Conservation (phyloP, 345 rosid genomes). For the Salix udensis region DNA sequence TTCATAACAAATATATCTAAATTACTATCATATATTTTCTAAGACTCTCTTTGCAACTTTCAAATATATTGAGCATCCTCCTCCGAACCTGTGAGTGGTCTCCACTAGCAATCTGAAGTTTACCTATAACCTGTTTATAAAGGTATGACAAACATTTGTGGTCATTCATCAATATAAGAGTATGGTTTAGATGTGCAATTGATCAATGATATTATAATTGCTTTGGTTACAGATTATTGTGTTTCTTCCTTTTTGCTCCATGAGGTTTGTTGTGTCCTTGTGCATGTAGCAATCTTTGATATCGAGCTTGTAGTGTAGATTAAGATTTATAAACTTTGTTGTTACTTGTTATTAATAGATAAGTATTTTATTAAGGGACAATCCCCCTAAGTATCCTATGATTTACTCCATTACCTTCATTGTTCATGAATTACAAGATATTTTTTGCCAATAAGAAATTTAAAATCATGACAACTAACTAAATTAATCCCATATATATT, state of each 20-base stretch:
- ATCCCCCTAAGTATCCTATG: too few relatives aligned
- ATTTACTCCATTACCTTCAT: too few relatives aligned
- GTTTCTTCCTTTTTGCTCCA: constrained; percentile 1
- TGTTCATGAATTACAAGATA: too few relatives aligned
- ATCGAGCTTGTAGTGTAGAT: constrained; percentile 22
- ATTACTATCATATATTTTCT: constrained; percentile 60
- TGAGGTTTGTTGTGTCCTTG: constrained; percentile 9
- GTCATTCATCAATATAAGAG: constrained; percentile 73
- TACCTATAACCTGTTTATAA: constrained; percentile 65
- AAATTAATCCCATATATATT: too few relatives aligned
- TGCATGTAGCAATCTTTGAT: constrained; percentile 34
- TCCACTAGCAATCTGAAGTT: constrained; percentile 83
- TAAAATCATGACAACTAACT: too few relatives aligned
- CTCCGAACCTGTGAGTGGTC: constrained; percentile 95
- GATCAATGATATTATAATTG: constrained; percentile 21
- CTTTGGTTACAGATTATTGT: constrained; percentile 10
- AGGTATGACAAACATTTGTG: constrained; percentile 75
- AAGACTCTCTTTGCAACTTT: constrained; percentile 84
- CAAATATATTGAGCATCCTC: constrained; percentile 81
- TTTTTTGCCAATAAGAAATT: too few relatives aligned
- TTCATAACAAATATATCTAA: not conserved
- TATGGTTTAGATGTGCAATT: constrained; percentile 75
- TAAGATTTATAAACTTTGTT: constrained; percentile 12
- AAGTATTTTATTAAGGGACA: constrained; percentile 1
- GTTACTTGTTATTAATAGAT: constrained; percentile 8